A percentile compares a stretch with the other conserved stretches of the same genome.
Conservation (phyloP, 2,329 filamentous ascomycete genomes). For the Lasiodiplodia sp. region DNA sequence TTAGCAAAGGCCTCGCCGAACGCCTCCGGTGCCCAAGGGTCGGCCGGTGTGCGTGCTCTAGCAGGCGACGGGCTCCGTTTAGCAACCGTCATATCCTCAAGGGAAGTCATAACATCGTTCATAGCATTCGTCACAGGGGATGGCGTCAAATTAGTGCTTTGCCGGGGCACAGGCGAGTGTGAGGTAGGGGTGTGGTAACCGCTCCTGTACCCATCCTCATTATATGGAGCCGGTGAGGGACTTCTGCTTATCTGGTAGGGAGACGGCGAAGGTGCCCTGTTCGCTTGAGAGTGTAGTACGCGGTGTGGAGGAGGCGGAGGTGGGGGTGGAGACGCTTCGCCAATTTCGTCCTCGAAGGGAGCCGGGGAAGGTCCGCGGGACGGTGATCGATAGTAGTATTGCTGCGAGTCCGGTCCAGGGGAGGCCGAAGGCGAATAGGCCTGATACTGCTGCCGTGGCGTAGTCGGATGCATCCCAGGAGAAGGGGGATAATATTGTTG, state of each 20-base stretch:
- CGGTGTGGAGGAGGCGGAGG: conserved; percentile 84
- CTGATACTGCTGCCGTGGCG: conserved; percentile 31
- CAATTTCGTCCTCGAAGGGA: conserved; percentile 46
- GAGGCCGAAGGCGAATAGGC: conserved; percentile 32
- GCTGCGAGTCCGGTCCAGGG: conserved; percentile 18
- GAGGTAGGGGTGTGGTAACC: conserved; percentile 67
- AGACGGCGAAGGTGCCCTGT: conserved; percentile 57
- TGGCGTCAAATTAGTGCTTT: conserved; percentile 67
- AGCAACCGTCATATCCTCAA: conserved; percentile 81
- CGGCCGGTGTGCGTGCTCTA: conserved; percentile 64
- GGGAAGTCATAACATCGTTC: conserved; percentile 96
- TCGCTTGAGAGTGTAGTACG: conserved; percentile 57
- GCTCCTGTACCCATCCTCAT: conserved; percentile 42
- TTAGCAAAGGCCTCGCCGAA: conserved; percentile 67
- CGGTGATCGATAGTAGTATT: conserved; percentile 31
- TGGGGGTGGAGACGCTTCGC: conserved; percentile 75
- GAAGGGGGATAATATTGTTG: conserved; percentile 40
- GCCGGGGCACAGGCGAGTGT: conserved; percentile 66
- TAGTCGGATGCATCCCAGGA: conserved; percentile 43
- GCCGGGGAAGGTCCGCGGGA: conserved; percentile 31
- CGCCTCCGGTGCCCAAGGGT: conserved; percentile 91
- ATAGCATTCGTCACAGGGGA: conserved; percentile 93
- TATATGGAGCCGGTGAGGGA: conserved; percentile 40
- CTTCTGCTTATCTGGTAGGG: conserved; percentile 35
- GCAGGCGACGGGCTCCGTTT: conserved; percentile 57